Evolutionary conservation across 2,329 filamentous ascomycete genomes (phyloP), one percentile per base, ranked within the genome.

Genomic region (Ophiostoma montium): DNA sequence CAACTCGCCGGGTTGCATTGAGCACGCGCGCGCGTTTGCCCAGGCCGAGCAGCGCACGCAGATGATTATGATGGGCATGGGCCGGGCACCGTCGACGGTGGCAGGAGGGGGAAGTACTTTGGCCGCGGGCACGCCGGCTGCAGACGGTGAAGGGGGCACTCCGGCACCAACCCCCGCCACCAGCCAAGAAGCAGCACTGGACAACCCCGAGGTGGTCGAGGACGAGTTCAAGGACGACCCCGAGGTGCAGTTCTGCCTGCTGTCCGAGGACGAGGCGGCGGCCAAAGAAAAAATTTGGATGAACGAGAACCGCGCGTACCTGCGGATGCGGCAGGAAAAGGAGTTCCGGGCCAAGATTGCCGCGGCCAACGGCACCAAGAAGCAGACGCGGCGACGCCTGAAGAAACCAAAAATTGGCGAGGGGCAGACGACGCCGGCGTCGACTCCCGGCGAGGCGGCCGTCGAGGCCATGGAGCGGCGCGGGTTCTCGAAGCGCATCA

Each of bases 261-360:
- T 96, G 5, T 76, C 74, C 0, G 75, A 81, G 1, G 76, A 78
- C 3, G 89, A 96, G 65, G 77, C 82, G 2, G 76, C 76, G 32
- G 78, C 88, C 60, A 96, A 95, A 63, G 89, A 95, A 63, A 79
- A 80, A 52, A 85, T 96, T 47, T 98, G 92, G 92, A 80, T 94
- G 39, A 89, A 90, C 52, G 82, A 89, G 61, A 96, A 98, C 64
- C 88, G 92, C 62, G 87, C 94, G 56, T 98, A 89, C 76, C 72
- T 98, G 35, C 84, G 90, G 9, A 76, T 80, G 45, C 84, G 94
- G 60, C 88, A 95, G 60, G 80, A 85, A 52, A 94, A 92, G 63
- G 73, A 84, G 7, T 82, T 94, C 50, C 77, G 84, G 35, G 76
- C 80, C 52, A 86, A 88, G 63, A 68, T 77, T 53, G 76, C 56